Evolutionary conservation across 2,329 filamentous ascomycete genomes (phyloP), one percentile per base, ranked within the genome.

Genomic region (Alternaria panax): DNA sequence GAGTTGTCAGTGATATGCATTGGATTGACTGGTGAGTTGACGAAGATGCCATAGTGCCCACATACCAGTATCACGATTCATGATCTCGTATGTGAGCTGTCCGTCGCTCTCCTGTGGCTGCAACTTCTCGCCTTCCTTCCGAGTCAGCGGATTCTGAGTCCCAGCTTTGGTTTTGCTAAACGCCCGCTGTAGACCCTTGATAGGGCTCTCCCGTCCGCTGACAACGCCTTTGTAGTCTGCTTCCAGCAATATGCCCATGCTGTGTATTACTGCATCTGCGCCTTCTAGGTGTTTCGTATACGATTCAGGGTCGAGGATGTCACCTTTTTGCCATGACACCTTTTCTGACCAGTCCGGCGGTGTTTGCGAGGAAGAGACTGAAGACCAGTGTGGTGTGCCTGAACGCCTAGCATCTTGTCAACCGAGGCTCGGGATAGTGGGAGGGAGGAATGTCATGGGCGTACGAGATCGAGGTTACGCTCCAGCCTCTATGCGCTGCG

Each of bases 211-310:
- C 60, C 87, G 88, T 51, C 95, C 95, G 20, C 88, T 90, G 25
- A 99, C 77, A 16, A 97, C 90, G 68, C 91, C 91, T 80, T 99
- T 99, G 87, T 99, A 99, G 82, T 99, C 95, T 50, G 93, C 93
- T 82, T 99, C 95, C 9, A 99, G 87, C 18, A 99, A 85, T 70
- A 99, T 97, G 9, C 95, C 95, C 90, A 98, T 93, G 73, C 86
- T 92, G 83, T 99, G 95, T 46, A 99, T 90, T 25, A 98, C 93
- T 57, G 89, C 93, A 76, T 92, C 88, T 62, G 93, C 92, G 57
- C 86, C 87, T 67, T 87, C 86, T 62, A 99, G 87, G 47, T 94
- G 86, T 0, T 89, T 82, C 8, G 86, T 87, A 81, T 97, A 99
- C 18, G 91, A 91, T 1, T 86, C 82, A 0, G 95, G 94, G 60